phyloP scores from a whole-genome alignment of 2,329 filamentous ascomycete species.

The Acephala macrosclerotiorum region DNA sequence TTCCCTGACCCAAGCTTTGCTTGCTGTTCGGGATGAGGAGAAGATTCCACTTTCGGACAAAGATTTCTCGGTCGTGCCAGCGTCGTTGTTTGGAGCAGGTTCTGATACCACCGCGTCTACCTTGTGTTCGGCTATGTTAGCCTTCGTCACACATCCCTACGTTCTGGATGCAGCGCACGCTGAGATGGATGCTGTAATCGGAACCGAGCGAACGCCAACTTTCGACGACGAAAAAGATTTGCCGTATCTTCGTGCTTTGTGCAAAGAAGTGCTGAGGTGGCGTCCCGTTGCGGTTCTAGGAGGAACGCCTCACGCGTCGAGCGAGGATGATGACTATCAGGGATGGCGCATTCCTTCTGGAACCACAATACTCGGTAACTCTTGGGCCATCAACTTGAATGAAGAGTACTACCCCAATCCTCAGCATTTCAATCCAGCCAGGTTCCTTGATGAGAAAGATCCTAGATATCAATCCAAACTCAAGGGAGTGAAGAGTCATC shows the following conservation, averaged over 20 bases:
- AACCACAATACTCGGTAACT: slow-evolving; percentile 45
- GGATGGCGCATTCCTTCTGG: slow-evolving; percentile 50
- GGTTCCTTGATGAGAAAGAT: slow-evolving; percentile 42
- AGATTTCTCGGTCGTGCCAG: slow-evolving; percentile 42
- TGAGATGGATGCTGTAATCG: slow-evolving; percentile 51
- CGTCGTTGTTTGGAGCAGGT: slow-evolving; percentile 48
- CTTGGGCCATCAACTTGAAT: slow-evolving; percentile 52
- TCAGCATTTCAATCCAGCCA: slow-evolving; percentile 52
- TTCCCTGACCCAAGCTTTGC: slow-evolving; percentile 43
- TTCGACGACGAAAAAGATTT: slow-evolving; percentile 49
- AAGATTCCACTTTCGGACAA: slow-evolving; percentile 39
- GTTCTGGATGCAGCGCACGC: slow-evolving; percentile 48
- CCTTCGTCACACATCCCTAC: slow-evolving; percentile 49
- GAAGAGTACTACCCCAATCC: slow-evolving; percentile 50
- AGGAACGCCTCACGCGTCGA: slow-evolving; percentile 53
- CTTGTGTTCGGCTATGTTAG: slow-evolving; percentile 44
- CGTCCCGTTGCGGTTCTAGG: slow-evolving; percentile 55
- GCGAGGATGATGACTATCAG: slow-evolving; percentile 46
- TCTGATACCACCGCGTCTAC: slow-evolving; percentile 48
- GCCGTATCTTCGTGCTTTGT: slow-evolving; percentile 51
- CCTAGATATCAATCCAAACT: slow-evolving; percentile 39
- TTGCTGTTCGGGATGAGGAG: slow-evolving; percentile 38
- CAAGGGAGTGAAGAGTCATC: slow-evolving; percentile 32
- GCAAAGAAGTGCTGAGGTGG: slow-evolving; percentile 57
- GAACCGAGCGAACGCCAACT: slow-evolving; percentile 46